Percentiles rank a stretch among this genome's conserved stretches.
Conservation (phyloP, 306 rosid genomes). For the Coriaria nepalensis region DNA sequence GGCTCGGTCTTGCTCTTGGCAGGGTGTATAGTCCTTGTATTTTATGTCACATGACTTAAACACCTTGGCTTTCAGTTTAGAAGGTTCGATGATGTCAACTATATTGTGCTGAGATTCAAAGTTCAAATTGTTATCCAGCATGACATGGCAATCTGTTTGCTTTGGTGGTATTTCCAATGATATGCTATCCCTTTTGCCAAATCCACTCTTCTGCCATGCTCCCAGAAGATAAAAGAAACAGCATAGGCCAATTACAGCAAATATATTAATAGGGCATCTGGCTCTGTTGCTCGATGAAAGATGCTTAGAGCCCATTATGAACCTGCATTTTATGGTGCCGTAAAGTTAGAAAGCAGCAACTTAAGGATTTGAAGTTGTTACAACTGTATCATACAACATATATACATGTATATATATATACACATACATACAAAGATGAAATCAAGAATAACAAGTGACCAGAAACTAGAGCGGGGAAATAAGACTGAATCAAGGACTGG, state of each 20-base stretch:
- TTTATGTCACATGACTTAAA: conserved; percentile 63
- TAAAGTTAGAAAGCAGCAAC: background rate
- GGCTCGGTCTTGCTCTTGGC: conserved; percentile 96
- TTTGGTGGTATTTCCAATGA: conserved; percentile 40
- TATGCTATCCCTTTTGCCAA: conserved; percentile 71
- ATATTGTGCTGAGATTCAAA: conserved; percentile 73
- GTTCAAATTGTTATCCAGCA: conserved; percentile 33
- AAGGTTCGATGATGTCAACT: conserved; percentile 29
- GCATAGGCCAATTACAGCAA: conserved; percentile 67
- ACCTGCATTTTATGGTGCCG: conserved; percentile 10
- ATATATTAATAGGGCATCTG: conserved; percentile 60
- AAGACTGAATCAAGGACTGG: background rate
- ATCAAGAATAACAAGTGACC: background rate
- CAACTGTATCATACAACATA: no score
- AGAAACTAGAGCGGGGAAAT: background rate
- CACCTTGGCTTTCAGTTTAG: conserved; percentile 44
- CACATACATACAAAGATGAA: background rate
- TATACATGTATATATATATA: background rate
- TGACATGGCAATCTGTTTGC: conserved; percentile 46
- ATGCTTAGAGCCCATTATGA: conserved; percentile 58
- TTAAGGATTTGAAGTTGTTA: background rate
- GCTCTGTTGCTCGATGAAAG: conserved; percentile 35
- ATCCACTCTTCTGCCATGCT: conserved; percentile 88
- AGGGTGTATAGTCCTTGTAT: conserved; percentile 79
- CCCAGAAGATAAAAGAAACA: conserved; percentile 91